Base-by-base conservation (phyloP, 2,329 filamentous ascomycete species). In the Aspergillus niger region DNA sequence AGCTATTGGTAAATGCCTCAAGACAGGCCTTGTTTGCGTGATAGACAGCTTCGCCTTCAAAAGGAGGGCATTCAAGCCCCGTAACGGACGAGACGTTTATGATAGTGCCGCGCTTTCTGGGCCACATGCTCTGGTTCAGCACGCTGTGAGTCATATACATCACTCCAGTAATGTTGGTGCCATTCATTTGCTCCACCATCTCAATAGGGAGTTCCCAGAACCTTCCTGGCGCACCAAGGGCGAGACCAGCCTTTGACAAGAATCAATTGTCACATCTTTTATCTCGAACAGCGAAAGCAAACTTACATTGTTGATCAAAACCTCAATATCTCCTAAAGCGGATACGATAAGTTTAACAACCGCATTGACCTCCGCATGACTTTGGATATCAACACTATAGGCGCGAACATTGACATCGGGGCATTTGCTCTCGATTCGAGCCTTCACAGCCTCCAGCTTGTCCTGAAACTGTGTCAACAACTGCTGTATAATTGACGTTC, bases 81-180 rank as follows among this genome's bases (percentile, higher is more conserved):
- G 81, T 83, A 0, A 76, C 75, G 0, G 78, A 81, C 0, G 82
- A 81, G 11, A 83, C 69, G 61, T 83, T 83, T 0, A 84, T 62
- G 26, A 83, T 82, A 1, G 79, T 82, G 1, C 80, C 80, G 11
- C 63, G 59, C 30, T 76, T 76, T 0, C 72, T 68, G 8, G 69
- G 62, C 59, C 77, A 73, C 75, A 81, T 81, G 28, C 71, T 73
- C 3, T 70, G 68, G 48, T 82, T 83, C 2, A 83, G 73, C 0
- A 79, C 79, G 0, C 77, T 74, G 60, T 83, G 76, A 0, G 80
- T 77, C 0, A 74, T 74, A 50, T 76, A 80, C 77, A 83, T 81
- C 64, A 76, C 72, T 2, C 82, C 81, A 58, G 78, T 78, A 59
- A 83, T 76, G 60, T 83, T 83, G 0, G 81, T 83, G 44, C 70